Evolutionary conservation across 2,329 filamentous ascomycete species (phyloP).

Genomic region (Geosmithia putterillii): DNA sequence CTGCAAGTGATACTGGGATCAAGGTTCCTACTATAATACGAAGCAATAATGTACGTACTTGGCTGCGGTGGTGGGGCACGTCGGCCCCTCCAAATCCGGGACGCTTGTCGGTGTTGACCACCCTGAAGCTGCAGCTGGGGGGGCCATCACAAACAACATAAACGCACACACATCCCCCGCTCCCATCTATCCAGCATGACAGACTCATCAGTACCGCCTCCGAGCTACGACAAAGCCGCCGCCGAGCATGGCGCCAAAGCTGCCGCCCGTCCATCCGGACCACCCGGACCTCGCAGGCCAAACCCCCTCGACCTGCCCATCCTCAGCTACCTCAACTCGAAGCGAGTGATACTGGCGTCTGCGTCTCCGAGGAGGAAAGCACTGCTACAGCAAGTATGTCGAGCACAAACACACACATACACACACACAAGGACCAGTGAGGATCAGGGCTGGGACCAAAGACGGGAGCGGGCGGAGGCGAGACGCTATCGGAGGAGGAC

Average conservation of each 20-base stretch:
- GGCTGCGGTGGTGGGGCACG: constrained; percentile 1
- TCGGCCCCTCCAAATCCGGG: not conserved
- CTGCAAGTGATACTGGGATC: no score
- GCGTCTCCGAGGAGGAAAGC: constrained; percentile 75
- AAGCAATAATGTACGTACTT: no score
- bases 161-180: not conserved
- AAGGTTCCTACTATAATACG: no score
- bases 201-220: constrained; percentile 26
- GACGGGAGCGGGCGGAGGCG: no score
- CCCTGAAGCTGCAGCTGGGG: no score
- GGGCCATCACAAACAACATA: not conserved
- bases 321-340: constrained; percentile 61
- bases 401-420: not conserved
- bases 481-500: not conserved
- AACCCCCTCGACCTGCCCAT: constrained; percentile 70
- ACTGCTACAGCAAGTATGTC: constrained; percentile 56
- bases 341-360: constrained; percentile 81
- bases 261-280: constrained; percentile 4
- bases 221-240: constrained; percentile 30
- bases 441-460: no score
- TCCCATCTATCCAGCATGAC: constrained; percentile 10
- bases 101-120: no score
- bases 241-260: constrained; percentile 24
- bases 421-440: no score
- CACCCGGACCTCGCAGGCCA: constrained; percentile 30